These are phyloP conservation scores for Fusarium concolor DNA, from an alignment of 2,329 filamentous ascomycete species.

Conservation along the genomic window DNA sequence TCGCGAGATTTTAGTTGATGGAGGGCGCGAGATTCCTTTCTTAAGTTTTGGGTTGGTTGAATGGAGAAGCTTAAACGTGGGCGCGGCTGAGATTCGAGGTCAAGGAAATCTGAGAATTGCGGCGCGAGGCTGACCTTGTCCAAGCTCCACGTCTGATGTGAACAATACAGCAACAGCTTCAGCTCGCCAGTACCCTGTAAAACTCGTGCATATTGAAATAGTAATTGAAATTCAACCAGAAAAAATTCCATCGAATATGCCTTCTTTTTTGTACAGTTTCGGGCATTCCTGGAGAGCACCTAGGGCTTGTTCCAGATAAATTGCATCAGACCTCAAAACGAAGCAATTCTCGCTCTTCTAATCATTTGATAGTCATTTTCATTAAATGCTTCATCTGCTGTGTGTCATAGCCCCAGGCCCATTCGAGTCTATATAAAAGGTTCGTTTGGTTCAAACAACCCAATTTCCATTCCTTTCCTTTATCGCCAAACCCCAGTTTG, in stretches of 20 bases:
- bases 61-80: conserved; percentile 39
- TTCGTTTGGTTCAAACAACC: conserved; percentile 25
- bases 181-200: neutral
- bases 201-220: neutral
- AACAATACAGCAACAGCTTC: neutral
- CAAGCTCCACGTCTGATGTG: conserved; percentile 27
- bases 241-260: too few relatives aligned
- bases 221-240: neutral
- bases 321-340: neutral
- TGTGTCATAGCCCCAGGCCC: conserved; percentile 33
- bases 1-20: conserved; percentile 8
- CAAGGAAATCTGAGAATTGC: conserved; percentile 39
- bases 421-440: conserved; percentile 44
- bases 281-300: neutral
- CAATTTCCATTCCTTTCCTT: conserved; percentile 6
- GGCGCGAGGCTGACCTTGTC: conserved; percentile 41
- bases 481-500: conserved; percentile 31
- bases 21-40: conserved; percentile 6
- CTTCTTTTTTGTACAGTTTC: too few relatives aligned
- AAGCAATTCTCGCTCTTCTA: neutral
- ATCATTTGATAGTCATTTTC: conserved; percentile 40
- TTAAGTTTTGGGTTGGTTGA: conserved; percentile 15
- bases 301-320: neutral
- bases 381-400: conserved; percentile 44
- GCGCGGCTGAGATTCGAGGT: conserved; percentile 36